Conservation (phyloP, 805 yeast genomes). For the Vanderwaltozyma yarrowii region DNA sequence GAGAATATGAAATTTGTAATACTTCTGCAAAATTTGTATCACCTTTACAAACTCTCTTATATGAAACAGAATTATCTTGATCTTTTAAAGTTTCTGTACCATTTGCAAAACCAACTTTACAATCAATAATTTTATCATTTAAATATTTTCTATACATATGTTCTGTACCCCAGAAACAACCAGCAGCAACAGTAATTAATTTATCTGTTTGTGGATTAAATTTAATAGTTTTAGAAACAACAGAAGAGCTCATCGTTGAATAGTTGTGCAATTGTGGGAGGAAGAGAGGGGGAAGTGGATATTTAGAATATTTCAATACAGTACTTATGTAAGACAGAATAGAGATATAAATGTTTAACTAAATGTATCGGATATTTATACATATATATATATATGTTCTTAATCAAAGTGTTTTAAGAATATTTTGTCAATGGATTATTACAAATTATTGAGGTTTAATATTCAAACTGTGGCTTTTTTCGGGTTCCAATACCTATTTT, state of each 20-base stretch:
- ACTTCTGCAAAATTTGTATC: slow-evolving; percentile 74
- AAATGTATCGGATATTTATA: too few relatives aligned
- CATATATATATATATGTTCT: too few relatives aligned
- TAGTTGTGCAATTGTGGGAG: too few relatives aligned
- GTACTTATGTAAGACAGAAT: too few relatives aligned
- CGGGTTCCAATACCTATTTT: too few relatives aligned
- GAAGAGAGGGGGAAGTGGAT: too few relatives aligned
- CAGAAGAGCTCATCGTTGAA: slow-evolving; percentile 14
- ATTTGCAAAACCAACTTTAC: slow-evolving; percentile 85
- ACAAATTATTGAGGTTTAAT: too few relatives aligned
- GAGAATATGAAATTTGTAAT: slow-evolving; percentile 75
- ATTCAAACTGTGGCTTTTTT: too few relatives aligned
- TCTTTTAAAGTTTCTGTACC: slow-evolving; percentile 46
- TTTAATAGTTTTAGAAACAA: slow-evolving; percentile 32
- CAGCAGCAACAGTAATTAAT: slow-evolving; percentile 51
- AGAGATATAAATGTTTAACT: too few relatives aligned
- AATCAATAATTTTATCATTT: slow-evolving; percentile 51
- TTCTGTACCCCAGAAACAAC: slow-evolving; percentile 88
- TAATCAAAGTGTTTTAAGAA: too few relatives aligned
- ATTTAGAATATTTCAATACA: too few relatives aligned
- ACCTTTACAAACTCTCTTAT: slow-evolving; percentile 66
- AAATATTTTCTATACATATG: slow-evolving; percentile 67
- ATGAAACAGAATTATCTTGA: slow-evolving; percentile 30
- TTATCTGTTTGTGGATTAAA: slow-evolving; percentile 38
- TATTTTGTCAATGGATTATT: too few relatives aligned